Conservation (phyloP, 352 stramenopile genomes). For the Phytophthora fragariae region DNA sequence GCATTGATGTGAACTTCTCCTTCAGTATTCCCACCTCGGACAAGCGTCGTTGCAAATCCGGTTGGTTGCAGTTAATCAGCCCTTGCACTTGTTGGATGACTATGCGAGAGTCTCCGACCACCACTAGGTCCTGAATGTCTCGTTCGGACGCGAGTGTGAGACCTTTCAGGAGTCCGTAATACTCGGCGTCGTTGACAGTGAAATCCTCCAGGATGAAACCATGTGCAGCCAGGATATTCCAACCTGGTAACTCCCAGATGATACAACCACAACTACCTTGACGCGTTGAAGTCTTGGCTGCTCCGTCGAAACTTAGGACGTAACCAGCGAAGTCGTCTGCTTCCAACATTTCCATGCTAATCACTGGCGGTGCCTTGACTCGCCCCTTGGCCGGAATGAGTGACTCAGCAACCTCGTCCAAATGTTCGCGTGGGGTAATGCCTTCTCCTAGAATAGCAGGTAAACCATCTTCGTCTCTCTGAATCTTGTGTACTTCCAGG, state of each 20-base stretch:
- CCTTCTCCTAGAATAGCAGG: background rate
- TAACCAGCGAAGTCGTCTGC: background rate
- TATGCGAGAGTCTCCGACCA: too few species aligned
- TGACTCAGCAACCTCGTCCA: background rate
- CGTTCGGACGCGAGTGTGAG: background rate
- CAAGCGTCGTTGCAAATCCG: too few species aligned
- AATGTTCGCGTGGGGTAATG: background rate
- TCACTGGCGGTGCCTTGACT: background rate
- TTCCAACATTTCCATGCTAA: conserved; percentile 10
- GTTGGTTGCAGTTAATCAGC: too few species aligned
- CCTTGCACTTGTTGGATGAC: too few species aligned
- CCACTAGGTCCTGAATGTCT: background rate
- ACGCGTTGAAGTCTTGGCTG: background rate
- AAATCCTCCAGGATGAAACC: conserved; percentile 2
- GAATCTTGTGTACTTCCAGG: background rate
- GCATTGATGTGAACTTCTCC: too few species aligned
- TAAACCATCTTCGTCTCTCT: background rate
- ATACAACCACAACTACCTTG: conserved; percentile 5
- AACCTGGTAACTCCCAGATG: conserved; percentile 1
- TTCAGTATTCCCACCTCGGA: too few species aligned
- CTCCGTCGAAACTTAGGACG: conserved; percentile 14
- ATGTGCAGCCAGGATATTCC: background rate
- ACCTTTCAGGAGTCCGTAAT: background rate
- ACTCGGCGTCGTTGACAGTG: conserved; percentile 10
- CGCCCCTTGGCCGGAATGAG: background rate